Percentiles rank a stretch among this genome's conserved stretches.
These are phyloP conservation scores for Mortierella polycephala DNA, from an alignment of 371 early-diverging fungal species.

Conservation along the genomic window DNA sequence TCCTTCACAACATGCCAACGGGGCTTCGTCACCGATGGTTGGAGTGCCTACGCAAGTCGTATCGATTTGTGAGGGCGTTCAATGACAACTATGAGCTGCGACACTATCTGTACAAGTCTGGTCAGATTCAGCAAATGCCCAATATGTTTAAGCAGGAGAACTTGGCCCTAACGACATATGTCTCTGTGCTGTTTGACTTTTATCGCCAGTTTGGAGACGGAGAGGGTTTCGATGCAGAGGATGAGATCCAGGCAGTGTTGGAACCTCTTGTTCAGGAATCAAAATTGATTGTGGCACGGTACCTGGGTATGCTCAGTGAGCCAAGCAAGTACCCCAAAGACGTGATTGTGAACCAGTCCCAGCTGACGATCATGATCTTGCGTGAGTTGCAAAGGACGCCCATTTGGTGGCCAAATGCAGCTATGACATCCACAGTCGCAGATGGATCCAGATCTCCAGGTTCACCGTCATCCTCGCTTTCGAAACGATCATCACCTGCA, in stretches of 20 bases:
- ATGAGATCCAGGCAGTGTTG: slow-evolving; percentile 52
- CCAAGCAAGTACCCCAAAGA: slow-evolving; percentile 53
- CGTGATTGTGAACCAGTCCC: slow-evolving; percentile 52
- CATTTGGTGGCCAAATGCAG: slow-evolving; percentile 55
- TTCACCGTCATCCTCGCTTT: slow-evolving; percentile 39
- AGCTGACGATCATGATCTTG: slow-evolving; percentile 50
- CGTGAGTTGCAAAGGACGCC: slow-evolving; percentile 49
- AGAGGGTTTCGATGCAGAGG: slow-evolving; percentile 51
- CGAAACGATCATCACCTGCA: slow-evolving; percentile 17
- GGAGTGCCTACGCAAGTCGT: slow-evolving; percentile 82
- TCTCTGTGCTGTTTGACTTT: slow-evolving; percentile 56
- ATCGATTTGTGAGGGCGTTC: slow-evolving; percentile 80
- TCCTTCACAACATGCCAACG: slow-evolving; percentile 56
- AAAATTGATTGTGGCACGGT: slow-evolving; percentile 51
- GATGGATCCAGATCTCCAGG: slow-evolving; percentile 1
- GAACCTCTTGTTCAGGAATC: slow-evolving; percentile 53
- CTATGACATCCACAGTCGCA: slow-evolving; percentile 12
- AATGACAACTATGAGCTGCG: slow-evolving; percentile 82
- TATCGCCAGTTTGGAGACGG: slow-evolving; percentile 59
- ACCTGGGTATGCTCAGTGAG: slow-evolving; percentile 52
- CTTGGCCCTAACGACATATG: slow-evolving; percentile 55
- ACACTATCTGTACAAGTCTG: slow-evolving; percentile 77
- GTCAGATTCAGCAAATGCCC: slow-evolving; percentile 86
- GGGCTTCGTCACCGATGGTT: slow-evolving; percentile 60
- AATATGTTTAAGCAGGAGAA: slow-evolving; percentile 83